phyloP scores from a whole-genome alignment of 78 protist species.

The Dictyostelium firmibasis region DNA sequence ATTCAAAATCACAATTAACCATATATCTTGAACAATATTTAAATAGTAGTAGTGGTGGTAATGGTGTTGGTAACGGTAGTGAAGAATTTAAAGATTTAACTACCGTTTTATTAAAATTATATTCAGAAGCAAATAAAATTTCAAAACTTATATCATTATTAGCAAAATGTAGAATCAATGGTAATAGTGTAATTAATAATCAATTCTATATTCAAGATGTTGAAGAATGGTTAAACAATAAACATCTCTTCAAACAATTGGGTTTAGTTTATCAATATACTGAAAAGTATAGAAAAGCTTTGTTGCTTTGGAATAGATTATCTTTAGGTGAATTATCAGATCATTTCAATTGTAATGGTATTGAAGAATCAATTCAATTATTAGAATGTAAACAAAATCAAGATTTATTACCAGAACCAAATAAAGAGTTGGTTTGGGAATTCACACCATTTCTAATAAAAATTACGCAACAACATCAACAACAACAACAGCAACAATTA shows the following conservation, averaged over 20 bases:
- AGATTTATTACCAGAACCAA: constrained; percentile 28
- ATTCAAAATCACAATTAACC: constrained; percentile 8
- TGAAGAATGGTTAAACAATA: constrained; percentile 41
- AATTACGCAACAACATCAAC: not conserved
- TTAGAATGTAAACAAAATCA: not conserved
- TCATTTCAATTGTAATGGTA: not conserved
- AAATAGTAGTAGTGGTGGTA: not conserved
- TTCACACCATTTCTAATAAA: constrained; percentile 14
- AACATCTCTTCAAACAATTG: not conserved
- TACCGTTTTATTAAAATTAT: constrained; percentile 11
- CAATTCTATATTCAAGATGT: constrained; percentile 39
- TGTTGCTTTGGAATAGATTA: constrained; percentile 15
- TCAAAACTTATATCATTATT: not conserved
- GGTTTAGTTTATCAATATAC: constrained; percentile 47
- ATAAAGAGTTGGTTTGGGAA: constrained; percentile 63
- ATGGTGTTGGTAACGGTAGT: not conserved
- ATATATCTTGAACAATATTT: constrained; percentile 1
- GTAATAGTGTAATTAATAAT: not conserved
- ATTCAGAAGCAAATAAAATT: not conserved
- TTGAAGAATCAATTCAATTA: not conserved
- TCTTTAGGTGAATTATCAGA: not conserved
- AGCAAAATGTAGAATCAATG: not conserved
- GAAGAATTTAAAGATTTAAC: constrained; percentile 36
- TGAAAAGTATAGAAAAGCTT: constrained; percentile 64
- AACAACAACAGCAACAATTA: no score